Evolutionary conservation across 1,139 yeast species (phyloP).

Genomic region (Pichia sp.): DNA sequence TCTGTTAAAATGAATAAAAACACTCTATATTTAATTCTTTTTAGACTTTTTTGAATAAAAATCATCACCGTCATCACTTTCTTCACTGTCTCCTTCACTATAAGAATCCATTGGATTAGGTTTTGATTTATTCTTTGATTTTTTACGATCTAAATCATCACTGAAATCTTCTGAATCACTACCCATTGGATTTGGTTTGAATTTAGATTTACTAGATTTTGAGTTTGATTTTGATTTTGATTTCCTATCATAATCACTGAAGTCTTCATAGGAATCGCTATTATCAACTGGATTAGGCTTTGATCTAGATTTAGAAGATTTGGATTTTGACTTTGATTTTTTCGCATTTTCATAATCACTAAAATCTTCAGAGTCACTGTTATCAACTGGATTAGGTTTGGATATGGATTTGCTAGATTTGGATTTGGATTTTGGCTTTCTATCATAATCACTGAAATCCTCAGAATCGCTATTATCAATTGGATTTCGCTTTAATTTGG

Average conservation of each 20-base stretch:
- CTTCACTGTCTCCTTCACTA: background rate
- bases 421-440: background rate
- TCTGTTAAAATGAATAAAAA: background rate
- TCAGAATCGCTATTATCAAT: constrained; percentile 4
- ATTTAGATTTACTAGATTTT: background rate
- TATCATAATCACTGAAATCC: background rate
- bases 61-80: background rate
- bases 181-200: background rate
- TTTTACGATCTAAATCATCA: background rate
- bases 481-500: constrained; percentile 2
- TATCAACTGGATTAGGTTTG: constrained; percentile 3
- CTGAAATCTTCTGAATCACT: background rate
- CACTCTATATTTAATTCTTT: background rate
- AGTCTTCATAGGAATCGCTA: background rate
- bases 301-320: background rate
- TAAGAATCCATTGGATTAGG: background rate
- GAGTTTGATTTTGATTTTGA: background rate
- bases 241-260: background rate
- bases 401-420: background rate
- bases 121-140: too few species aligned
- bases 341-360: background rate
- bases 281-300: background rate
- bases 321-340: background rate
- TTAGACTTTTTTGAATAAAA: background rate
- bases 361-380: constrained; percentile 4